Evolutionary conservation across 169 alveolate species (phyloP).

Genomic region (Plasmodium knowlesi): DNA sequence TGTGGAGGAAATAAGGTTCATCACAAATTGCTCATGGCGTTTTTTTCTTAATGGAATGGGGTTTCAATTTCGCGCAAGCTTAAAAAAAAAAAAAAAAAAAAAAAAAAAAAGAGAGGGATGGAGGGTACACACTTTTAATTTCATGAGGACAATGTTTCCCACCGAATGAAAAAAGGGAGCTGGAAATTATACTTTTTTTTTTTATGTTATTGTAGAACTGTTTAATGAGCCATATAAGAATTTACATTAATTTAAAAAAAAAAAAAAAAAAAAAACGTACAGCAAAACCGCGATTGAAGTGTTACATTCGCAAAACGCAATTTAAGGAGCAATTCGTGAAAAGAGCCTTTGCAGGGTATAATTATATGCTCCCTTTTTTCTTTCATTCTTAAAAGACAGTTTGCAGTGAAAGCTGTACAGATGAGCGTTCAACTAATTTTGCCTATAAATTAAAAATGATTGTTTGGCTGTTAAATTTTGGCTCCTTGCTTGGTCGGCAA

Average conservation of each 20-base stretch:
- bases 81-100: conserved; percentile 18
- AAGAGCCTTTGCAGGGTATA: not conserved
- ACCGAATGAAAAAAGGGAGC: not conserved
- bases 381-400: not conserved
- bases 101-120: not conserved
- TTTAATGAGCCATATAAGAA: conserved; percentile 3
- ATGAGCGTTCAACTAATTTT: not conserved
- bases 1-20: conserved; percentile 33
- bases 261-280: not conserved
- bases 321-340: not conserved
- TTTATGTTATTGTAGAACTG: conserved; percentile 4
- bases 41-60: conserved; percentile 8
- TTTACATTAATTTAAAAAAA: not conserved
- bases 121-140: not conserved
- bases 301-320: conserved; percentile 2
- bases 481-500: not conserved
- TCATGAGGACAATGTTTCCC: not conserved
- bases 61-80: conserved; percentile 20
- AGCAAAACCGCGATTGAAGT: not conserved
- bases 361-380: not conserved
- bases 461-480: not conserved
- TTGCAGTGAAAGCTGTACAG: not conserved
- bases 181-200: not conserved
- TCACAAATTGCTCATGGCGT: conserved; percentile 30
- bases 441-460: not conserved